Percentiles rank a stretch among this genome's conserved stretches.
These are phyloP conservation scores for Xylaria sp. DNA, from an alignment of 2,329 filamentous ascomycete species.

Conservation along the genomic window DNA sequence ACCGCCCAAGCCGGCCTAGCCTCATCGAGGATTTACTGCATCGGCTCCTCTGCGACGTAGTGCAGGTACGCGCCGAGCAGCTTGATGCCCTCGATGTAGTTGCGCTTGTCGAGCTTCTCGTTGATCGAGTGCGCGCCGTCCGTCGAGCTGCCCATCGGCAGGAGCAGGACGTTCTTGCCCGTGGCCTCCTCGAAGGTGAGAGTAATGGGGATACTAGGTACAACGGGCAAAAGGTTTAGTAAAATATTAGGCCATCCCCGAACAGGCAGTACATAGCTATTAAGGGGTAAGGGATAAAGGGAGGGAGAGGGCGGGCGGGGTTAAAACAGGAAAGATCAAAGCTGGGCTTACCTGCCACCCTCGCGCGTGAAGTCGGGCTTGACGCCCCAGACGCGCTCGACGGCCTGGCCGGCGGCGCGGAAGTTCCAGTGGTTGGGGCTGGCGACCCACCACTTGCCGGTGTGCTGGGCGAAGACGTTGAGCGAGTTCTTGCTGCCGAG, in stretches of 20 bases:
- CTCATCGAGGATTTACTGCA: slow-evolving; percentile 15
- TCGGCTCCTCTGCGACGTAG: slow-evolving; percentile 88
- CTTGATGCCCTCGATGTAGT: slow-evolving; percentile 99
- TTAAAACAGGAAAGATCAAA: neutral
- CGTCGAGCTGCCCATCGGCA: slow-evolving; percentile 97
- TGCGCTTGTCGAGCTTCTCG: slow-evolving; percentile 94
- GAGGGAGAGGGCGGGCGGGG: neutral
- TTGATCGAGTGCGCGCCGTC: slow-evolving; percentile 98
- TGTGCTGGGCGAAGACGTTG: slow-evolving; percentile 81
- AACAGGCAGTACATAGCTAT: too few relatives aligned
- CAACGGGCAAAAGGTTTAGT: too few relatives aligned
- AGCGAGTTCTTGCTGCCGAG: slow-evolving; percentile 90
- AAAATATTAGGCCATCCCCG: too few relatives aligned
- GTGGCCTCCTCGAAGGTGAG: slow-evolving; percentile 97
- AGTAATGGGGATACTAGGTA: slow-evolving; percentile 94
- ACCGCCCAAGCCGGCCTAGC: neutral
- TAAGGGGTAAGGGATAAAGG: neutral
- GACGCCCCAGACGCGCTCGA: slow-evolving; percentile 90
- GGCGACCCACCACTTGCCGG: slow-evolving; percentile 98
- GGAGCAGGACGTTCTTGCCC: slow-evolving; percentile 92
- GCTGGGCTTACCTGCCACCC: slow-evolving; percentile 72
- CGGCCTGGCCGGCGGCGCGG: slow-evolving; percentile 89
- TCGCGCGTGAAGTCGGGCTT: slow-evolving; percentile 95
- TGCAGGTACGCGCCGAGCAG: slow-evolving; percentile 92
- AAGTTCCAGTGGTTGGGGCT: slow-evolving; percentile 99